Conservation (phyloP, 2,329 filamentous ascomycete species). For the Calonectria leucothoes region DNA sequence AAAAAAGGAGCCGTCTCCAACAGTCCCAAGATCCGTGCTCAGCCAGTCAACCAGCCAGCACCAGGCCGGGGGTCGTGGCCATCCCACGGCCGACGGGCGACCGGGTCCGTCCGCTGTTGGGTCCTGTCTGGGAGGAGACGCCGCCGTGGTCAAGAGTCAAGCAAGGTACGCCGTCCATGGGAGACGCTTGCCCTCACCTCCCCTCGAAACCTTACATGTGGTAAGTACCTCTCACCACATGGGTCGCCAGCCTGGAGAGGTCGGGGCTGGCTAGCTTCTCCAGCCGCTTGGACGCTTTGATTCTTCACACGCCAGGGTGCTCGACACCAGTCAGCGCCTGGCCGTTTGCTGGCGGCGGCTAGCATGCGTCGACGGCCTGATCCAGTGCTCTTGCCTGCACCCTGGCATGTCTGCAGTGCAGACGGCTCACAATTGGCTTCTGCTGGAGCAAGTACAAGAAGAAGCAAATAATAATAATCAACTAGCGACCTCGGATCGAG, state of each 20-base stretch:
- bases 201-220: background rate
- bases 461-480: conserved; percentile 2
- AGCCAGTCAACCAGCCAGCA: conserved; percentile 8
- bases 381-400: background rate
- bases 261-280: background rate
- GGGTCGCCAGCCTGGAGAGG: background rate
- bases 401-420: background rate
- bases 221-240: background rate
- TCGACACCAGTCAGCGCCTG: background rate
- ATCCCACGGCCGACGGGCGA: conserved; percentile 6
- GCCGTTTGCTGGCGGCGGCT: background rate
- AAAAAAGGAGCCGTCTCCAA: conserved; percentile 9
- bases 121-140: background rate
- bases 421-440: background rate
- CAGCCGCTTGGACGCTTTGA: conserved; percentile 3
- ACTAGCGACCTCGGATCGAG: background rate
- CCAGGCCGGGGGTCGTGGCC: background rate
- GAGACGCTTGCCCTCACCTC: background rate
- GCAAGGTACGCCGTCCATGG: background rate
- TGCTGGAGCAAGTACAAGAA: background rate
- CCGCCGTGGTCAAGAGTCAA: background rate
- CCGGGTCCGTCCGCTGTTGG: background rate
- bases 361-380: background rate
- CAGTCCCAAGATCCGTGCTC: conserved; percentile 7
- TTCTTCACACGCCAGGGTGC: background rate